Evolutionary conservation across 2,329 filamentous ascomycete genomes (phyloP), one percentile per base, ranked within the genome.

Genomic region (Neonectria magnoliae): DNA sequence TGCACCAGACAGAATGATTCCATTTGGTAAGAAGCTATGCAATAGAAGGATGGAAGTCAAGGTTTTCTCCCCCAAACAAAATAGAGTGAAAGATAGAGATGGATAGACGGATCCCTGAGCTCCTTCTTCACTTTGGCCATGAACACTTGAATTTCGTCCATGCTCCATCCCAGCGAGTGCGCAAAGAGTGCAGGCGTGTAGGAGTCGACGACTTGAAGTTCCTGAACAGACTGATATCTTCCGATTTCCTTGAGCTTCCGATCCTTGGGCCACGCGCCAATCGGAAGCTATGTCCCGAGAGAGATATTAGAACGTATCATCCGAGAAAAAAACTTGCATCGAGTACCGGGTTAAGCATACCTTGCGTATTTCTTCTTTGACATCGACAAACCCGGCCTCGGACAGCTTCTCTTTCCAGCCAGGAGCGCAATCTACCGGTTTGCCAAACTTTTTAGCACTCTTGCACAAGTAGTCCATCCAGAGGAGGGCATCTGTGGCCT

Each of bases 41-140:
- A 38, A n/a, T 38, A 38, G 2, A 1, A 38, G 3, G 2, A 38
- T n/a, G 5, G 14, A 38, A n/a, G 6, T n/a, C 14, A 38, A n/a
- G 55, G 55, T 20, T 57, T 57, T 10, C 18, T 48, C 13, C 55
- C 55, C 31, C 45, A 57, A 10, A 57, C 33, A 8, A 57, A 38
- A 13, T 57, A 42, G 16, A 47, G 10, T 5, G 55, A 45, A 38
- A 57, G 25, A 22, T 57, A 57, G 9, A 57, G 55, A 41, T 57
- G 55, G 14, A 41, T 57, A 16, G 44, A 9, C 20, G 55, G 55
- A 22, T 57, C 29, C 6, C 38, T 57, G 16, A 57, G 33, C 6
- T 57, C 55, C 6, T 16, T 57, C 44, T 57, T 57, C 20, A 57
- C 55, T 33, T 57, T 57, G 44, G 55, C 55, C 27, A 57, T 50